Percentiles rank a stretch among this genome's conserved stretches.
phyloP scores from a whole-genome alignment of 495 filamentous ascomycete species.

The Penicillium bialowiezense region DNA sequence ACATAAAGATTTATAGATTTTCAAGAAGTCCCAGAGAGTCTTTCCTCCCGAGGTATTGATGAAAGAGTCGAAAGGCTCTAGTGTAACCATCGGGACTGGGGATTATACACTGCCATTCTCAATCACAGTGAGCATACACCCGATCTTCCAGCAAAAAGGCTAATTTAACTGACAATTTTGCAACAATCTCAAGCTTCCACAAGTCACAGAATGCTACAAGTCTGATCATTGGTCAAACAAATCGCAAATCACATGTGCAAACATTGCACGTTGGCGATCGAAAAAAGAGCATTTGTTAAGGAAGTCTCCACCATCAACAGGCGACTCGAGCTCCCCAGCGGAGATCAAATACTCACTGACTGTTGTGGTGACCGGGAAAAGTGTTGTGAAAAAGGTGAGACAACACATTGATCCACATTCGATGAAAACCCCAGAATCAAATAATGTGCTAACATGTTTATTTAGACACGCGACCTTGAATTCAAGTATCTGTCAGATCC shows the following conservation, averaged over 20 bases:
- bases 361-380: background rate
- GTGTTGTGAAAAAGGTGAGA: background rate
- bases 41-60: conserved; percentile 1
- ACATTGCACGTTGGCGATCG: background rate
- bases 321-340: background rate
- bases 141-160: background rate
- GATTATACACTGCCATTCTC: background rate
- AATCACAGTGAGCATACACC: background rate
- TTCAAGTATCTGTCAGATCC: background rate
- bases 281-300: background rate
- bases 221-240: background rate
- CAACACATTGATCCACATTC: background rate
- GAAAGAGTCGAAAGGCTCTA: background rate
- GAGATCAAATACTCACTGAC: background rate
- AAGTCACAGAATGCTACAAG: conserved; percentile 1
- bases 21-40: background rate
- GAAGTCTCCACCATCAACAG: background rate
- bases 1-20: background rate
- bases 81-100: conserved; percentile 3
- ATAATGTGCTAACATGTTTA: no score
- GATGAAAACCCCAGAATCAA: no score
- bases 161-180: no score
- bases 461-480: background rate
- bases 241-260: background rate
- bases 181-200: no score